Percentiles rank a stretch among this genome's conserved stretches.
These are phyloP conservation scores for Parasitella parasitica DNA, from an alignment of 371 early-diverging fungal species.

Conservation along the genomic window DNA sequence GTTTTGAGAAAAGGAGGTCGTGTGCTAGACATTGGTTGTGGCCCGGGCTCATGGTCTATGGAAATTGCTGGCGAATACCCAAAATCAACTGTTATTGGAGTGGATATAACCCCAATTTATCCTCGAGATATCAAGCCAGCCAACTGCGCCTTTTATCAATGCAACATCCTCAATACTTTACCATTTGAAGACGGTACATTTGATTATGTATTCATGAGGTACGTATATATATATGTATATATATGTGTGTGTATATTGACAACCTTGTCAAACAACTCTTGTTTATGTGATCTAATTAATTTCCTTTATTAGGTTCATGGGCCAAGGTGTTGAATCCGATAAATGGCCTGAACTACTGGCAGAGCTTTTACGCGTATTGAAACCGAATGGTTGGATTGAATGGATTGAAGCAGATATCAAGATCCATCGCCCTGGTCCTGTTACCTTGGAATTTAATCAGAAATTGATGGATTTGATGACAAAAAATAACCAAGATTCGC, in stretches of 20 bases:
- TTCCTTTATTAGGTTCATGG: constrained; percentile 32
- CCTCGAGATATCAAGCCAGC: constrained; percentile 43
- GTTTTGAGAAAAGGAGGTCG: constrained; percentile 43
- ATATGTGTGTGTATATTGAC: too few species aligned
- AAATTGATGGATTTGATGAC: constrained; percentile 28
- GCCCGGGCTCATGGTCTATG: constrained; percentile 60
- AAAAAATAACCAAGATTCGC: constrained; percentile 33
- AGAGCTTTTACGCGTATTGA: constrained; percentile 42
- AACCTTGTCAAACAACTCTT: not conserved
- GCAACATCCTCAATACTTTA: constrained; percentile 29
- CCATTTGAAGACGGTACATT: constrained; percentile 46
- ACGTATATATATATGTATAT: not conserved
- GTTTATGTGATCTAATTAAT: not conserved
- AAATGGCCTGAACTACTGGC: constrained; percentile 33
- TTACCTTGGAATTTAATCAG: constrained; percentile 32
- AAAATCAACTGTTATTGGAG: constrained; percentile 52
- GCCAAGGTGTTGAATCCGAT: constrained; percentile 26
- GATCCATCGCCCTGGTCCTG: constrained; percentile 42
- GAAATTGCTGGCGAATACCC: constrained; percentile 62
- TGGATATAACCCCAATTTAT: constrained; percentile 42
- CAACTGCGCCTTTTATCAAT: constrained; percentile 46
- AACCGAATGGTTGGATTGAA: constrained; percentile 50
- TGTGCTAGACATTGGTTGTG: constrained; percentile 56
- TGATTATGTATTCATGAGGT: constrained; percentile 54
- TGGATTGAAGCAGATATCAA: constrained; percentile 42